Evolutionary conservation across 345 rosid species (phyloP).

Genomic region (Gossypium herbaceum): DNA sequence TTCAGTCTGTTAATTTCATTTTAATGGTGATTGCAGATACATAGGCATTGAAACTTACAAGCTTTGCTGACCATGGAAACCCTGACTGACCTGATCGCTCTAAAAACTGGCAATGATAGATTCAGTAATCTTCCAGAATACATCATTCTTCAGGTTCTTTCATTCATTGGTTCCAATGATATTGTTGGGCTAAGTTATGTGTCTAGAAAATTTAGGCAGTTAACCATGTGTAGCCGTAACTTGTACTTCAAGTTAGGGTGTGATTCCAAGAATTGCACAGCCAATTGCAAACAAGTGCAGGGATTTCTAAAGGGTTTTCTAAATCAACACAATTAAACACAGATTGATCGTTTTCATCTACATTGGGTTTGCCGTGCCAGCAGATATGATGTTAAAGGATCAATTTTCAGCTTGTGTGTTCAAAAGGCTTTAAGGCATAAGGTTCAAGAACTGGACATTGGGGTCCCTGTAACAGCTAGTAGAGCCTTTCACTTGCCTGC

Average conservation of each 20-base stretch:
- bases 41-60: background rate
- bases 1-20: background rate
- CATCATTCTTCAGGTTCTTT: background rate
- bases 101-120: background rate
- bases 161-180: background rate
- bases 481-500: background rate
- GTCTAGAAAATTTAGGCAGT: background rate
- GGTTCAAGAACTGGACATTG: conserved; percentile 7
- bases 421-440: background rate
- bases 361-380: no score
- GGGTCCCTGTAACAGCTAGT: background rate
- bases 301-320: background rate
- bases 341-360: no score
- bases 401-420: background rate
- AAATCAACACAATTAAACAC: no score
- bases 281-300: background rate
- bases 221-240: background rate
- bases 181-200: background rate
- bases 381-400: background rate
- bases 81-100: background rate
- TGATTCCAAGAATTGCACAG: background rate
- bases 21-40: no score
- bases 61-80: background rate
- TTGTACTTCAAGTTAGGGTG: background rate
- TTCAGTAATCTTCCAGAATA: background rate